phyloP scores from a whole-genome alignment of 2,329 filamentous ascomycete species.

The Cercospora sp. region DNA sequence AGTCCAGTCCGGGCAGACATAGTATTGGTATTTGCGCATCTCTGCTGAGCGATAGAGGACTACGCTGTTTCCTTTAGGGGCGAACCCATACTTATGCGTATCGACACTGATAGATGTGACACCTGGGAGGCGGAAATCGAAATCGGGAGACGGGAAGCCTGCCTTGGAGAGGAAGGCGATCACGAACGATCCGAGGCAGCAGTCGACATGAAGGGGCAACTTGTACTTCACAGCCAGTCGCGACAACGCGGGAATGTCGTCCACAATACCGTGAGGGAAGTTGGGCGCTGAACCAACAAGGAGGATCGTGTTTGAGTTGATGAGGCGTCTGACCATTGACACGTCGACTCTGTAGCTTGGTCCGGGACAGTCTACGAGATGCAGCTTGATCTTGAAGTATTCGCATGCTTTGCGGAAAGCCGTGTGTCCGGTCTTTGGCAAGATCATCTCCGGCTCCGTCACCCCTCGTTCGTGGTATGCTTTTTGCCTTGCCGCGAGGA shows the following conservation, averaged over 20 bases:
- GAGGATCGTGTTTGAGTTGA: constrained; percentile 92
- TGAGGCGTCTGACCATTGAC: constrained; percentile 72
- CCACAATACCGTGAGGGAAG: constrained; percentile 97
- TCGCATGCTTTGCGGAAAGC: constrained; percentile 93
- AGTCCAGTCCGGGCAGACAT: constrained; percentile 90
- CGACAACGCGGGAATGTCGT: constrained; percentile 85
- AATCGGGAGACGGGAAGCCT: constrained; percentile 84
- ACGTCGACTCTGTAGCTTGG: constrained; percentile 83
- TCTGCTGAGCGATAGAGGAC: constrained; percentile 81
- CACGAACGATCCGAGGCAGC: constrained; percentile 94
- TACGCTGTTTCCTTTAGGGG: constrained; percentile 94
- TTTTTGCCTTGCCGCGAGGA: constrained; percentile 85
- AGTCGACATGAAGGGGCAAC: constrained; percentile 92
- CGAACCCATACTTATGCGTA: constrained; percentile 98
- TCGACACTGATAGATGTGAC: constrained; percentile 96
- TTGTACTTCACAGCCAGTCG: constrained; percentile 76
- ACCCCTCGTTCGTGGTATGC: constrained; percentile 81
- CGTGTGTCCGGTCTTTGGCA: constrained; percentile 91
- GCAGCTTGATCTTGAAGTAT: constrained; percentile 96
- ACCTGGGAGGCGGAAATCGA: constrained; percentile 91
- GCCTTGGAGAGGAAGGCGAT: constrained; percentile 88
- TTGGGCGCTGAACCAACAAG: constrained; percentile 95
- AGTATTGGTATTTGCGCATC: constrained; percentile 90
- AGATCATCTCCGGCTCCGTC: constrained; percentile 94
- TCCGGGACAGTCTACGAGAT: constrained; percentile 82